Base-by-base conservation (phyloP, 176 grass and related monocot genomes). In the Microstegium vimineum region DNA sequence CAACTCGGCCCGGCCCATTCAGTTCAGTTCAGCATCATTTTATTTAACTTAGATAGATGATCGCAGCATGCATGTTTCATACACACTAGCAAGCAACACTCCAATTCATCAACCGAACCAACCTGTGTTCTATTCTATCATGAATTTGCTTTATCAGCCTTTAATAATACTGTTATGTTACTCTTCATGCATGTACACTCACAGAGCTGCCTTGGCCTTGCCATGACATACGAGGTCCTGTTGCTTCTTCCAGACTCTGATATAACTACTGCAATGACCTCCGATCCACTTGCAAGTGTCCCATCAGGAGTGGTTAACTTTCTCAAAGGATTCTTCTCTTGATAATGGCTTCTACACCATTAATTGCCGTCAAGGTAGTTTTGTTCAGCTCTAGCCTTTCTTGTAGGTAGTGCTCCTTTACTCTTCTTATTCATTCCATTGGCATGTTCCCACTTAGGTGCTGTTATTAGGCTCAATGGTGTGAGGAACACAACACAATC, bases 261-360 rank as follows among this genome's bases (percentile, higher is more conserved):
- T n/a, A n/a, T n/a, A 84, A 83, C 32, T 85, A 81, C 54, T 74
- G 85, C 1, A 10, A 62, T 30, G 20, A 82, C 66, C 45, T n/a
- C n/a, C n/a, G n/a, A n/a, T 72, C 51, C 51, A 89, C 41, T 32
- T 94, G 61, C 33, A 69, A 41, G 40, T 41, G 40, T 41, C 40
- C 40, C 40, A 63, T 36, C 54, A 94, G 36, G 94, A 97, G 74
- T 94, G 90, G 94, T 27, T 86, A 23, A 92, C 90, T 71, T 92
- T 94, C 67, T 90, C 88, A 30, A 94, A 94, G 59, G 92, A 97
- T 56, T 92, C 81, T 56, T 92, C 81, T 80, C 83, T 94, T 81
- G 71, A 93, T 75, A 98, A 94, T 88, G 92, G 90, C 4, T 91
- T 94, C 67, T 97, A 94, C 59, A 59, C 90, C 57, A 82, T 94